Evolutionary conservation across 257 asterid species (phyloP).

Genomic region (Forsythia suspensa): DNA sequence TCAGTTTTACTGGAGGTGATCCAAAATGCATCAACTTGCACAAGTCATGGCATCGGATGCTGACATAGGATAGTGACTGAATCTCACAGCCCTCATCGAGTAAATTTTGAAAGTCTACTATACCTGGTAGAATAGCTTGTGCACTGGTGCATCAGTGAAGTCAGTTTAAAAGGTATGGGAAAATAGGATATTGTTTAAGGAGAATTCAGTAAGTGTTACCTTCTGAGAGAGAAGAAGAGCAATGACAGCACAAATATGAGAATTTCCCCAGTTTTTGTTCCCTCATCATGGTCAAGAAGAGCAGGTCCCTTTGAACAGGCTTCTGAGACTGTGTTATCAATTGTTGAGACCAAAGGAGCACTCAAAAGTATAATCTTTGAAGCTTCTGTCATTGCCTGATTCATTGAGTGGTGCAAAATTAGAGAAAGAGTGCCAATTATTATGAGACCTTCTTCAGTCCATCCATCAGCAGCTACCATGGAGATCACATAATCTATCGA

Average conservation of each 20-base stretch:
- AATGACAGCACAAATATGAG: constrained; percentile 62
- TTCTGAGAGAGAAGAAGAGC: constrained; percentile 67
- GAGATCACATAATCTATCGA: constrained; percentile 51
- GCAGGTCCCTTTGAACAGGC: constrained; percentile 79
- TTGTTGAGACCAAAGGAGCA: constrained; percentile 49
- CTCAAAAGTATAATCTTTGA: constrained; percentile 65
- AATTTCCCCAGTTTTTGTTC: constrained; percentile 59
- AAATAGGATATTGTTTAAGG: not conserved
- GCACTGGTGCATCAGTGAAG: constrained; percentile 43
- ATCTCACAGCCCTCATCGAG: constrained; percentile 35
- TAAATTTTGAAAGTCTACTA: constrained; percentile 42
- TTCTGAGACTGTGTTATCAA: constrained; percentile 49
- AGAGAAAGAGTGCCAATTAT: constrained; percentile 55
- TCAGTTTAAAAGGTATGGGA: constrained; percentile 18
- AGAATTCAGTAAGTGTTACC: constrained; percentile 41
- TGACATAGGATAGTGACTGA: constrained; percentile 47
- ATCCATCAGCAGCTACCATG: constrained; percentile 50
- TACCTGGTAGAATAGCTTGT: constrained; percentile 63
- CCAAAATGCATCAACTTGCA: constrained; percentile 92
- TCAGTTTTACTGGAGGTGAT: constrained; percentile 55
- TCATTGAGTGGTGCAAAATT: constrained; percentile 77
- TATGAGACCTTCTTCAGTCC: constrained; percentile 61
- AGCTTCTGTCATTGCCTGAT: constrained; percentile 65
- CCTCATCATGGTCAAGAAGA: constrained; percentile 67
- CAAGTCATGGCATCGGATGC: constrained; percentile 68